phyloP scores from a whole-genome alignment of 495 filamentous ascomycete species.

The Trichoderma orchidacearum region DNA sequence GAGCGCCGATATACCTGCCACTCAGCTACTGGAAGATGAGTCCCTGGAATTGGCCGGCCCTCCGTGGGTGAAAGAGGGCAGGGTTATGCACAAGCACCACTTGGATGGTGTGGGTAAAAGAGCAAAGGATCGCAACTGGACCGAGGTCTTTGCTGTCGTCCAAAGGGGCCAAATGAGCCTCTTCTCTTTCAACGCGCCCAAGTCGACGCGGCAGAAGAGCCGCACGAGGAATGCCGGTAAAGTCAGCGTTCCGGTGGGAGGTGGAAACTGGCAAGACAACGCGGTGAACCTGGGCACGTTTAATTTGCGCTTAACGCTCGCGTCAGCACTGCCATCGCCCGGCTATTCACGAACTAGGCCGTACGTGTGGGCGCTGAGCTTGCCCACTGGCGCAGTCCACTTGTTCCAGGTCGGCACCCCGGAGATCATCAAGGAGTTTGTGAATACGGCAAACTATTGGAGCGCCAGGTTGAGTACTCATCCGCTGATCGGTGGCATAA shows the following conservation, averaged over 20 bases:
- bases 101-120: conserved; percentile 79
- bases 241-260: conserved; percentile 65
- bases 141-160: conserved; percentile 93
- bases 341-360: conserved; percentile 85
- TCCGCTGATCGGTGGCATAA: conserved; percentile 79
- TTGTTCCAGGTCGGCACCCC: conserved; percentile 94
- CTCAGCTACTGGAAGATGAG: conserved; percentile 78
- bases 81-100: conserved; percentile 92
- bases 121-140: conserved; percentile 87
- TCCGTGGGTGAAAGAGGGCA: conserved; percentile 96
- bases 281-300: conserved; percentile 80
- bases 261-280: conserved; percentile 94
- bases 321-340: conserved; percentile 74
- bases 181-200: conserved; percentile 76
- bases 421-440: conserved; percentile 90
- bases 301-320: conserved; percentile 81
- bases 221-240: conserved; percentile 27
- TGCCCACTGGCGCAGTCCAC: conserved; percentile 89
- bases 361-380: conserved; percentile 88
- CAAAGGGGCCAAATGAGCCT: conserved; percentile 92
- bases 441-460: conserved; percentile 96
- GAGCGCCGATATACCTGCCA: conserved; percentile 40
- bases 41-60: conserved; percentile 78
- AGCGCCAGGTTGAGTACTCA: conserved; percentile 85
- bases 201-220: conserved; percentile 57